Evolutionary conservation across 2,329 filamentous ascomycete species (phyloP).

Genomic region (Penicillium sp.): DNA sequence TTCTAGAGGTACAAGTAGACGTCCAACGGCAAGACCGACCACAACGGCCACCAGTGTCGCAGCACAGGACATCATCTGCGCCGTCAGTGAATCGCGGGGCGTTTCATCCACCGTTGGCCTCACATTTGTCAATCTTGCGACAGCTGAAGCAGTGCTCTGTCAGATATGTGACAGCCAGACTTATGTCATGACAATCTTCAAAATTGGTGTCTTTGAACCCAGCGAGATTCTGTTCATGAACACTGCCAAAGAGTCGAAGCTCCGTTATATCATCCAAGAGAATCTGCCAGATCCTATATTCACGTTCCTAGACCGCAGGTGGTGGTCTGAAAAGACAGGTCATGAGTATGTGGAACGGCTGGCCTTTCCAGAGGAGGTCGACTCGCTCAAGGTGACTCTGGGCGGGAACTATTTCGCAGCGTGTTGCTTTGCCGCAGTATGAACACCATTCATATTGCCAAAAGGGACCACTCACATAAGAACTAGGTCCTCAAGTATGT

Average conservation of each 20-base stretch:
- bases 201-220: conserved; percentile 77
- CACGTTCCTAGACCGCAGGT: conserved; percentile 68
- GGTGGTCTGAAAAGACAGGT: conserved; percentile 78
- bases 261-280: conserved; percentile 72
- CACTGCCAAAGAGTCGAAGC: conserved; percentile 71
- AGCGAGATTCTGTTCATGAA: conserved; percentile 76
- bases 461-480: conserved; percentile 16
- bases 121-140: conserved; percentile 82
- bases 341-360: conserved; percentile 75
- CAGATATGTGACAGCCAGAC: conserved; percentile 93
- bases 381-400: conserved; percentile 75
- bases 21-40: conserved; percentile 52
- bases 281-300: conserved; percentile 64
- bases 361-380: conserved; percentile 77
- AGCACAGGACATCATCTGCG: conserved; percentile 77
- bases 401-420: conserved; percentile 83
- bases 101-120: conserved; percentile 81
- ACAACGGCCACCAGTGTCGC: conserved; percentile 59
- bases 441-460: conserved; percentile 27
- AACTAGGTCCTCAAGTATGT: conserved; percentile 75
- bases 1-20: conserved; percentile 42
- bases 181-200: conserved; percentile 84
- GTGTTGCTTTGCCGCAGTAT: conserved; percentile 80
- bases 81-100: conserved; percentile 82
- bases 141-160: conserved; percentile 79